Evolutionary conservation across 768 basidiomycete genomes (phyloP), one percentile per base, ranked within the genome.

Genomic region (Lentinula guzmanii): DNA sequence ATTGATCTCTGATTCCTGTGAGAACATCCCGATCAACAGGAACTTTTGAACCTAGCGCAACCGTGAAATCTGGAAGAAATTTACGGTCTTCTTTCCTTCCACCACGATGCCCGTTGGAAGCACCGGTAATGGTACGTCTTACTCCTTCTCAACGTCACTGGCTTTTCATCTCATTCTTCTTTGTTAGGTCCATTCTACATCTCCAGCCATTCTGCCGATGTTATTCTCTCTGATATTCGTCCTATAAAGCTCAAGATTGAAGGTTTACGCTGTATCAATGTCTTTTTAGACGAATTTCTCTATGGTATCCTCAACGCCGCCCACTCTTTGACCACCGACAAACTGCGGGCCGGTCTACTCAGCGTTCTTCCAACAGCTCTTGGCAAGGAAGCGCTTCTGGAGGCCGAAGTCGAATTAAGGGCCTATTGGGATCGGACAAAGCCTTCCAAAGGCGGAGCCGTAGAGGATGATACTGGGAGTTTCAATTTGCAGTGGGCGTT

Each of bases 401-500:
- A 98, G 74, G 95, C 95, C 0, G 95, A 98, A 70, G 80, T 98
- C 46, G 95, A 97, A 71, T 72, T 97, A 51, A 82, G 92, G 68
- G 92, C 92, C 7, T 95, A 95, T 77, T 90, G 88, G 84, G 92
- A 93, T 66, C 82, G 86, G 60, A 91, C 86, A 10, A 75, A 79
- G 52, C 68, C 73, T 24, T 68, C 71, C 35, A 70, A 71, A 24
- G 60, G 58, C 21, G 73, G 70, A 1, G 65, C 70, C 31, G 66
- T 75, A 42, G 84, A 84, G 56, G 82, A 85, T 64, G 81, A 84
- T 61, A 71, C 78, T 41, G 72, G 81, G 63, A 80, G 80, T 33
- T 92, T 93, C 69, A 79, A 86, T 68, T 71, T 93, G 57, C 83
- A 87, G 61, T 90, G 82, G 86, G 83, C 83, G 4, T 91, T 86